phyloP scores from a whole-genome alignment of 768 basidiomycete species.

The Boletus sp. region DNA sequence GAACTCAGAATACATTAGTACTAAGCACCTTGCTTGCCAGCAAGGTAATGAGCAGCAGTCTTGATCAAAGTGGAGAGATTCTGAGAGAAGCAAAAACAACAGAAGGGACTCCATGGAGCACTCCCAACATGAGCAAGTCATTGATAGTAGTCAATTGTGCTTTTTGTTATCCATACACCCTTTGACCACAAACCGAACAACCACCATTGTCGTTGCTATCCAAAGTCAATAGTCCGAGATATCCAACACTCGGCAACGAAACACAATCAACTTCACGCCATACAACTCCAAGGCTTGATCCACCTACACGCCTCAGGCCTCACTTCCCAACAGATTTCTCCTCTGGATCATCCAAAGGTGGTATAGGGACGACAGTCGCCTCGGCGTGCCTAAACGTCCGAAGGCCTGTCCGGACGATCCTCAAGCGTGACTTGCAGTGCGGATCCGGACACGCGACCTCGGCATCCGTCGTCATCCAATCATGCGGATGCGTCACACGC shows the following conservation, averaged over 20 bases:
- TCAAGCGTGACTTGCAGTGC: conserved; percentile 54
- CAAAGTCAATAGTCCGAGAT: neutral
- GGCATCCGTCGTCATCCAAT: conserved; percentile 68
- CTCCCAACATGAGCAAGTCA: no score
- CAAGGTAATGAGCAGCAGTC: no score
- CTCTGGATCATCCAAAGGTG: neutral
- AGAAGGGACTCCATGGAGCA: neutral
- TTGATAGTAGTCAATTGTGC: neutral
- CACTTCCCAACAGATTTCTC: neutral
- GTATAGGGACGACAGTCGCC: conserved; percentile 46
- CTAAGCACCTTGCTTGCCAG: no score
- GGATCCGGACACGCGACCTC: conserved; percentile 69
- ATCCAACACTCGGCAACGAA: neutral
- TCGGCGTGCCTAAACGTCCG: conserved; percentile 55
- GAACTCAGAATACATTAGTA: no score
- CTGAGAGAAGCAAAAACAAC: no score
- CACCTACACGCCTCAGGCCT: neutral
- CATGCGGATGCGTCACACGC: conserved; percentile 48
- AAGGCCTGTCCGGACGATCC: conserved; percentile 47
- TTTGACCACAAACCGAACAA: neutral
- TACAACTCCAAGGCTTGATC: neutral
- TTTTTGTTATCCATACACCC: no score
- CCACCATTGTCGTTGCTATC: neutral
- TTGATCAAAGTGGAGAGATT: neutral
- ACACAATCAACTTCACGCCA: neutral